A percentile compares a stretch with the other conserved stretches of the same genome.
phyloP scores from a whole-genome alignment of 2,329 filamentous ascomycete species.

The Aschersonia sp. region DNA sequence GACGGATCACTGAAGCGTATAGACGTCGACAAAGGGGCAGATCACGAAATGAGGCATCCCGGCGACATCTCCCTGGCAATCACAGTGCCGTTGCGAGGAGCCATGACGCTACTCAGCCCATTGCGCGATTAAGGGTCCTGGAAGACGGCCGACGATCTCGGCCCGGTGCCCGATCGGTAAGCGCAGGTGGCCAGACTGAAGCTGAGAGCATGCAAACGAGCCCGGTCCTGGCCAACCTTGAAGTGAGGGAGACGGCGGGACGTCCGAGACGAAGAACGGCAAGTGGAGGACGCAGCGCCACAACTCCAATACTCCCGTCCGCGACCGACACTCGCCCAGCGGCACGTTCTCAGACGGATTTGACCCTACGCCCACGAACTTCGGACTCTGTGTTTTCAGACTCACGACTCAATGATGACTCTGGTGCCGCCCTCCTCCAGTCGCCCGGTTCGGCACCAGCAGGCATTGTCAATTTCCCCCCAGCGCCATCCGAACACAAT shows the following conservation, averaged over 20 bases:
- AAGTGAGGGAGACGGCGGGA: slow-evolving; percentile 14
- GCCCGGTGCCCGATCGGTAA: slow-evolving; percentile 30
- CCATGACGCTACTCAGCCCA: slow-evolving; percentile 20
- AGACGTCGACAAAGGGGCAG: slow-evolving; percentile 57
- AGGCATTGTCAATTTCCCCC: slow-evolving; percentile 9
- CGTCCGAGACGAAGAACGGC: slow-evolving; percentile 32
- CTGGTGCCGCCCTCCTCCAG: slow-evolving; percentile 25
- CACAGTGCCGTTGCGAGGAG: slow-evolving; percentile 12
- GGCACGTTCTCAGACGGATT: slow-evolving; percentile 51
- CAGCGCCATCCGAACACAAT: slow-evolving; percentile 8
- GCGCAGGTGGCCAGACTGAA: slow-evolving; percentile 26
- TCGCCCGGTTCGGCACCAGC: slow-evolving; percentile 13
- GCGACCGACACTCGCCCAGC: slow-evolving; percentile 32
- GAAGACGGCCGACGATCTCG: slow-evolving; percentile 19
- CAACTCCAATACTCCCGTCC: slow-evolving; percentile 28
- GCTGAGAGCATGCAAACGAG: slow-evolving; percentile 37
- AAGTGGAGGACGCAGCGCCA: slow-evolving; percentile 41
- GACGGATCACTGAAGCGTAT: slow-evolving; percentile 82
- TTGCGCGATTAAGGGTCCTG: slow-evolving; percentile 14
- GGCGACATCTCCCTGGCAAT: slow-evolving; percentile 15
- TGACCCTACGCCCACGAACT: slow-evolving; percentile 29
- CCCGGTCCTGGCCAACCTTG: slow-evolving; percentile 13
- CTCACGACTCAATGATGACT: slow-evolving; percentile 24
- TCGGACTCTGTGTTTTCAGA: slow-evolving; percentile 21
- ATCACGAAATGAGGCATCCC: slow-evolving; percentile 27